phyloP scores from a whole-genome alignment of 2,329 filamentous ascomycete genomes.

The Raffaelea deltoideospora region DNA sequence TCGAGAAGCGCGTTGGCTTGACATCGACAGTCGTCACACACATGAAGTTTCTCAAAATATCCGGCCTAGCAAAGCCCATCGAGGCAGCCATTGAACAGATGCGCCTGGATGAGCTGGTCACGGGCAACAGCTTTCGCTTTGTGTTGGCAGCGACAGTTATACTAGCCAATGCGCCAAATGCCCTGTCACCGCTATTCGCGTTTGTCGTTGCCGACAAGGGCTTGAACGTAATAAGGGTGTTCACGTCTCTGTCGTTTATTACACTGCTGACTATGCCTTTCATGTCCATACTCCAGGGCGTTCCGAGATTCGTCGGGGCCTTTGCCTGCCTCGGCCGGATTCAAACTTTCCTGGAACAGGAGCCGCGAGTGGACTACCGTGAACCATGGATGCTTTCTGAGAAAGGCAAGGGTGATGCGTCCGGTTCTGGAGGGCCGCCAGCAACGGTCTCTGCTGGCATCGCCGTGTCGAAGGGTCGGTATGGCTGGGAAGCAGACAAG shows the following conservation, averaged over 20 bases:
- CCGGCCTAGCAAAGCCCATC: conserved; percentile 18
- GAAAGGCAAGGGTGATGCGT: neutral
- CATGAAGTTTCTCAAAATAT: conserved; percentile 25
- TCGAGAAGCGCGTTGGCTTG: conserved; percentile 13
- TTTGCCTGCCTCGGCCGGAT: conserved; percentile 20
- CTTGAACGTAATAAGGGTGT: conserved; percentile 14
- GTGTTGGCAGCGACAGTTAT: conserved; percentile 14
- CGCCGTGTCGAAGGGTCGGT: conserved; percentile 12
- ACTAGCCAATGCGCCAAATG: conserved; percentile 18
- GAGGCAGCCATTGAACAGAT: conserved; percentile 17
- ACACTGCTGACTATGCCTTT: conserved; percentile 19
- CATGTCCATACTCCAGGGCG: conserved; percentile 15
- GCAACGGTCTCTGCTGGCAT: neutral
- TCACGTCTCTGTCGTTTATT: conserved; percentile 19
- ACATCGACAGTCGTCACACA: conserved; percentile 15
- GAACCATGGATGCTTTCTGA: neutral
- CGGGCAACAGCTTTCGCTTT: conserved; percentile 15
- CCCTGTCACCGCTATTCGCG: conserved; percentile 20
- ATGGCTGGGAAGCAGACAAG: conserved; percentile 20
- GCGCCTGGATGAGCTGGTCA: conserved; percentile 18
- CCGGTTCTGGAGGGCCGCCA: neutral
- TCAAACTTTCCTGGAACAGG: conserved; percentile 20
- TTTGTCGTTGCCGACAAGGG: conserved; percentile 13
- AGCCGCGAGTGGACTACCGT: conserved; percentile 14
- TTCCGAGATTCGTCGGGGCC: conserved; percentile 17